A percentile compares a stretch with the other conserved stretches of the same genome.
These are phyloP conservation scores for Prosopis cineraria DNA, from an alignment of 306 rosid genomes.

Conservation along the genomic window DNA sequence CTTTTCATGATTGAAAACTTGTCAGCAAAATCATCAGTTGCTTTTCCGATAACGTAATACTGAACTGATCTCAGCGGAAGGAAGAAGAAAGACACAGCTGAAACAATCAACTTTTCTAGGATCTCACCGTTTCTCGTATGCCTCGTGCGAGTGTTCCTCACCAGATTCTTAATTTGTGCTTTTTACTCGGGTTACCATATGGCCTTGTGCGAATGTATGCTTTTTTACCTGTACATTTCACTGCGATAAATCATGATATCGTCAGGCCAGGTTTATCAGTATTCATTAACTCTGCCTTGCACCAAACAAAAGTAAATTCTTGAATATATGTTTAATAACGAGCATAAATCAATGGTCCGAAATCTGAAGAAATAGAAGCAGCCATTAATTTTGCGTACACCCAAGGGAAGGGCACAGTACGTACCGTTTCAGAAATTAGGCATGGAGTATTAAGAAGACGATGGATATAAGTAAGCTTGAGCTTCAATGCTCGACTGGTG, in stretches of 20 bases:
- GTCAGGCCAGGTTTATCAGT: neutral
- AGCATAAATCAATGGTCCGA: neutral
- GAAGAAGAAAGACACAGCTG: neutral
- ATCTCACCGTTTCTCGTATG: neutral
- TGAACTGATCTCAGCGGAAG: neutral
- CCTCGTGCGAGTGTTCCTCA: neutral
- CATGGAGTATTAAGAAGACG: neutral
- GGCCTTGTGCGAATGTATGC: neutral
- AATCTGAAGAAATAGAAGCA: neutral
- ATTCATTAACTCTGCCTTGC: no score
- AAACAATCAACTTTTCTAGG: neutral
- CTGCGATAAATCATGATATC: neutral
- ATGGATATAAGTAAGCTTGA: neutral
- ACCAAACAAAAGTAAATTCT: neutral
- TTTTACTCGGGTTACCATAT: neutral
- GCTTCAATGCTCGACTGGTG: neutral
- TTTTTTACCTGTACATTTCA: neutral
- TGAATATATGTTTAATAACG: neutral
- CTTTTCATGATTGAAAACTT: neutral
- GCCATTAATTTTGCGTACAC: neutral
- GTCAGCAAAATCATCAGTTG: neutral
- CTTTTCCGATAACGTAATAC: neutral
- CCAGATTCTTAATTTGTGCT: neutral
- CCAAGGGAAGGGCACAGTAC: neutral
- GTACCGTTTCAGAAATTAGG: neutral